Evolutionary conservation across 306 rosid species (phyloP).

Genomic region (Medicago ruthenica): DNA sequence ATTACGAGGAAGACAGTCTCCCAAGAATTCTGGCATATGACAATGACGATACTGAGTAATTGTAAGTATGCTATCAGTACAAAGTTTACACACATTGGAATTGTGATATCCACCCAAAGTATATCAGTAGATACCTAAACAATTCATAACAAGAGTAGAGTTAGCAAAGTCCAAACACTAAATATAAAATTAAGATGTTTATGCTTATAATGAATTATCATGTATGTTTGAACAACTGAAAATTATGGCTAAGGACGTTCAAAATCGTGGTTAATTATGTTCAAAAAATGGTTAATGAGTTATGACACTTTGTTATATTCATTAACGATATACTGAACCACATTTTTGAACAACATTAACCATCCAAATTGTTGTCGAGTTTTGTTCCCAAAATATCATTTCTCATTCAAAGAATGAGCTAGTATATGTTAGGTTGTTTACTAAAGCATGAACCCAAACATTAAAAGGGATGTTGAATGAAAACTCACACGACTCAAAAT

Average conservation of each 20-base stretch:
- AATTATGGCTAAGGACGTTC: too few species aligned
- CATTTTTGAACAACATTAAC: too few species aligned
- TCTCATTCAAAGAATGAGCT: neutral
- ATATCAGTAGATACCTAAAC: slow-evolving; percentile 84
- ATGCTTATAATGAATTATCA: too few species aligned
- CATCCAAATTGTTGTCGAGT: too few species aligned
- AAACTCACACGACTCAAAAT: slow-evolving; percentile 81
- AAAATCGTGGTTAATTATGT: too few species aligned
- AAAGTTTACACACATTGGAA: slow-evolving; percentile 63
- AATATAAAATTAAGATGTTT: too few species aligned
- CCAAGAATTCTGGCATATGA: slow-evolving; percentile 81
- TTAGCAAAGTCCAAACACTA: slow-evolving; percentile 4
- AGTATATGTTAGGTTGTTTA: neutral
- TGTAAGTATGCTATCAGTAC: slow-evolving; percentile 57
- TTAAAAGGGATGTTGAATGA: neutral
- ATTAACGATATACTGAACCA: too few species aligned
- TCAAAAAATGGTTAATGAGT: too few species aligned
- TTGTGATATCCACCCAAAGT: slow-evolving; percentile 66
- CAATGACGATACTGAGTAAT: slow-evolving; percentile 57
- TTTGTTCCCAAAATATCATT: too few species aligned
- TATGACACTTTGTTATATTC: too few species aligned
- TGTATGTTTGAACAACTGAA: too few species aligned
- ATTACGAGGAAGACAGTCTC: slow-evolving; percentile 74
- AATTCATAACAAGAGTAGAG: slow-evolving; percentile 27
- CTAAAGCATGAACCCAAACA: neutral